phyloP scores from a whole-genome alignment of 2,329 filamentous ascomycete species.

The Pseudogymnoascus sp. region DNA sequence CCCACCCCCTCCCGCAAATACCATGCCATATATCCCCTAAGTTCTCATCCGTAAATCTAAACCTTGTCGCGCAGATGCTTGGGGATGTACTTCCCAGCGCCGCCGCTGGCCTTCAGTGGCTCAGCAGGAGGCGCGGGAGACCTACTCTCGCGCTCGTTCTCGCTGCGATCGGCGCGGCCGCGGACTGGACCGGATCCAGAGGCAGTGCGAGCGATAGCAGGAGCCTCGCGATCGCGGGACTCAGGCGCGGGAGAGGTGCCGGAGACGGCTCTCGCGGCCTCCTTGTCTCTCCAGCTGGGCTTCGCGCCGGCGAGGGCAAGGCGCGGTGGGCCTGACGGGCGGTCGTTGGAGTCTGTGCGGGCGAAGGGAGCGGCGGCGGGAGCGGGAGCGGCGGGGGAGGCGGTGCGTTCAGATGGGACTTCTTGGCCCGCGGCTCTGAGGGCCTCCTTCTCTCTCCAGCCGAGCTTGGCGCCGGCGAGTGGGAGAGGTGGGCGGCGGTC shows the following conservation, averaged over 20 bases:
- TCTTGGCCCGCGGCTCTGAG: constrained; percentile 32
- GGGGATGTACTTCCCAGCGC: constrained; percentile 54
- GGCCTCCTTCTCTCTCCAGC: constrained; percentile 69
- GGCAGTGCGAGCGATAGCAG: constrained; percentile 21
- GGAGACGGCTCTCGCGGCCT: constrained; percentile 40
- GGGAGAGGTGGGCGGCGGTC: constrained; percentile 54
- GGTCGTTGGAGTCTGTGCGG: constrained; percentile 36
- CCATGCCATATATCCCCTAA: not conserved
- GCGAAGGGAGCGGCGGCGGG: constrained; percentile 29
- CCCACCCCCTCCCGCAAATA: not conserved
- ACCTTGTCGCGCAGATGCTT: constrained; percentile 34
- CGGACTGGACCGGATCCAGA: constrained; percentile 39
- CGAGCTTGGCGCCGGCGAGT: constrained; percentile 55
- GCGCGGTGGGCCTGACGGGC: constrained; percentile 45
- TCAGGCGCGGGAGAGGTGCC: constrained; percentile 21
- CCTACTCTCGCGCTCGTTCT: constrained; percentile 31
- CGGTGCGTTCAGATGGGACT: constrained; percentile 29
- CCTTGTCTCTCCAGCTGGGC: constrained; percentile 51
- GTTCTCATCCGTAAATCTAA: not conserved
- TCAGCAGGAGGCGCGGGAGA: constrained; percentile 35
- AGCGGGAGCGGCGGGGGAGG: constrained; percentile 20
- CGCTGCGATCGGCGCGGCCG: constrained; percentile 36
- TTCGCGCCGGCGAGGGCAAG: constrained; percentile 46
- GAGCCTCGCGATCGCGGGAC: constrained; percentile 21
- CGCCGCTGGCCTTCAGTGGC: constrained; percentile 43